Evolutionary conservation across 2,329 filamentous ascomycete genomes (phyloP).

Genomic region (Emergomyces africanus): DNA sequence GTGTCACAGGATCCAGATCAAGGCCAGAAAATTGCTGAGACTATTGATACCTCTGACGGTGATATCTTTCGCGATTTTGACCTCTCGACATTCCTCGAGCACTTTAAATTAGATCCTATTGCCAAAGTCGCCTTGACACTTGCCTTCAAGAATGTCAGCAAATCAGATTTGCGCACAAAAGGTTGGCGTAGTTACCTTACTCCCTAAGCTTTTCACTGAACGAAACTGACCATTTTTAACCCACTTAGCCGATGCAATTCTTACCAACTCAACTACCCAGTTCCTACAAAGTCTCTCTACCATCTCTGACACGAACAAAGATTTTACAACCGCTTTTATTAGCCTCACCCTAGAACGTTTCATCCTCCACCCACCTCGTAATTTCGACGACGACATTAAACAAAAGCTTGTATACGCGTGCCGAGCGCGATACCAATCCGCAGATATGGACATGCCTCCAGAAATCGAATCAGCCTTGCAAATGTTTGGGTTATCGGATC

Average conservation of each 20-base stretch:
- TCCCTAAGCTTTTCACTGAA: background rate
- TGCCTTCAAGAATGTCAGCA: constrained; percentile 73
- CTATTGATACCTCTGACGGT: constrained; percentile 78
- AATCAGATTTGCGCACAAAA: constrained; percentile 75
- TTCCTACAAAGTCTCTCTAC: constrained; percentile 67
- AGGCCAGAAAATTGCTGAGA: constrained; percentile 82
- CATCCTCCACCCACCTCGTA: constrained; percentile 73
- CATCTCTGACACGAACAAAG: constrained; percentile 49
- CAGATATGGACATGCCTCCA: constrained; percentile 30
- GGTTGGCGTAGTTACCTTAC: constrained; percentile 42
- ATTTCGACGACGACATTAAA: constrained; percentile 68
- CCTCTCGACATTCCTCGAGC: constrained; percentile 85
- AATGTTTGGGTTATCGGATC: constrained; percentile 32
- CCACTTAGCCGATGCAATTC: constrained; percentile 66
- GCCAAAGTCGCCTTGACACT: constrained; percentile 79
- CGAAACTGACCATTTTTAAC: constrained; percentile 7
- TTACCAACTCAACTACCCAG: constrained; percentile 63
- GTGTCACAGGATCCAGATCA: constrained; percentile 68
- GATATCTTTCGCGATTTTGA: constrained; percentile 96
- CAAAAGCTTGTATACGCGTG: constrained; percentile 51
- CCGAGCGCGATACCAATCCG: constrained; percentile 53
- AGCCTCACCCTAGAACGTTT: constrained; percentile 74
- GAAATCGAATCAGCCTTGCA: constrained; percentile 32
- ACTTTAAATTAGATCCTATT: constrained; percentile 84
- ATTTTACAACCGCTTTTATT: constrained; percentile 57